These are phyloP conservation scores for Orbilia oligospora DNA, from an alignment of 2,329 filamentous ascomycete species.

Conservation along the genomic window DNA sequence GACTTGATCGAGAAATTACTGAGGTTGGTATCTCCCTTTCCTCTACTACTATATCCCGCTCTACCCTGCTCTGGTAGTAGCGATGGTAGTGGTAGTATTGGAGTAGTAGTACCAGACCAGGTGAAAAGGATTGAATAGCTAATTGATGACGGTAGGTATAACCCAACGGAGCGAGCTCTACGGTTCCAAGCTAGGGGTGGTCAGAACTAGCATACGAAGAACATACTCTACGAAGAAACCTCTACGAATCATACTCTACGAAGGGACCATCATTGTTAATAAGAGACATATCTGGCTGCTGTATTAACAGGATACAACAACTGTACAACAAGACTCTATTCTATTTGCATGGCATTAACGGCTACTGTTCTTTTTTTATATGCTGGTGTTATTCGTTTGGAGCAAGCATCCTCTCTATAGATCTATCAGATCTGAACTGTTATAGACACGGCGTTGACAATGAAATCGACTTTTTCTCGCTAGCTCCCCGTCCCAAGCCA, in stretches of 20 bases:
- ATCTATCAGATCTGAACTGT: not conserved
- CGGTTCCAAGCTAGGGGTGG: slow-evolving; percentile 56
- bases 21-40: slow-evolving; percentile 72
- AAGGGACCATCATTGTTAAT: not conserved
- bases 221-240: not conserved
- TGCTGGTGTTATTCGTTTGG: not conserved
- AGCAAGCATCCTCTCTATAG: not conserved
- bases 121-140: slow-evolving; percentile 17
- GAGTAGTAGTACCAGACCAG: not conserved
- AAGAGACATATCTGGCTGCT: not conserved
- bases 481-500: not conserved
- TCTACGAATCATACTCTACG: not conserved
- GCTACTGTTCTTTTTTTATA: not conserved
- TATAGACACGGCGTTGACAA: slow-evolving; percentile 9
- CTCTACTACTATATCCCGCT: too few species aligned
- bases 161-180: slow-evolving; percentile 53
- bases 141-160: slow-evolving; percentile 40
- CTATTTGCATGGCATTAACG: slow-evolving; percentile 1
- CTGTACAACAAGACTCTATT: slow-evolving; percentile 1
- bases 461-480: not conserved
- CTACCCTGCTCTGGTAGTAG: not conserved
- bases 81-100: not conserved
- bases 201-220: slow-evolving; percentile 24
- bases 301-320: slow-evolving; percentile 1
- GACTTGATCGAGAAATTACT: slow-evolving; percentile 98